A percentile compares a stretch with the other conserved stretches of the same genome.
Conservation (phyloP, 2,329 filamentous ascomycete genomes). For the Xenoacremonium recifei region DNA sequence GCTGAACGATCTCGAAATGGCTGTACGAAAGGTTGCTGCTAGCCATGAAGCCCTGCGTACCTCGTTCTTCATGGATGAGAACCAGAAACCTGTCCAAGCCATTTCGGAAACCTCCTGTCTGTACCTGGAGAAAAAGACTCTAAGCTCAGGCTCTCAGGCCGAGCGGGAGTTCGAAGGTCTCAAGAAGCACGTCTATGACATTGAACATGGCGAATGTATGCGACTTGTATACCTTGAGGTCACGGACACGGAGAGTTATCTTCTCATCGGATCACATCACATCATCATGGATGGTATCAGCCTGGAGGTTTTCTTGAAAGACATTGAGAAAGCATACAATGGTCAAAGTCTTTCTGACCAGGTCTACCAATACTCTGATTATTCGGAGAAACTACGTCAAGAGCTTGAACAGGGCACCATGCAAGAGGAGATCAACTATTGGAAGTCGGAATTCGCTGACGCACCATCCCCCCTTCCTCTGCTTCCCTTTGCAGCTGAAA, state of each 20-base stretch:
- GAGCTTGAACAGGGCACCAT: background rate
- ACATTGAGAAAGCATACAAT: slow-evolving; percentile 44
- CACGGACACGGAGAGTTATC: slow-evolving; percentile 27
- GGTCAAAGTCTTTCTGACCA: slow-evolving; percentile 9
- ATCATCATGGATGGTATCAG: slow-evolving; percentile 50
- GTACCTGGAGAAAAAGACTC: background rate
- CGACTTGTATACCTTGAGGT: background rate
- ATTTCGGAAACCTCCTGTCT: slow-evolving; percentile 23
- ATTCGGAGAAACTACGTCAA: background rate
- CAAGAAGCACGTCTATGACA: background rate
- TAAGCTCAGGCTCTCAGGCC: background rate
- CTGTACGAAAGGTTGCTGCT: background rate
- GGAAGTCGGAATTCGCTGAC: slow-evolving; percentile 7
- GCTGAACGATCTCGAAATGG: background rate
- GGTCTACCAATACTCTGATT: background rate
- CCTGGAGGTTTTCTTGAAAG: slow-evolving; percentile 39
- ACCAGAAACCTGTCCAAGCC: slow-evolving; percentile 6
- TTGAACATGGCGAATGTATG: background rate
- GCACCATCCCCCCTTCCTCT: slow-evolving; percentile 3
- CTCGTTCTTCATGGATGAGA: background rate
- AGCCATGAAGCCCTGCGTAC: background rate
- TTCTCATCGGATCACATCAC: slow-evolving; percentile 47
- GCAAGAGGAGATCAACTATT: slow-evolving; percentile 5
- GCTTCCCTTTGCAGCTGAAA: slow-evolving; percentile 5
- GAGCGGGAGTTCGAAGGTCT: background rate